These are phyloP conservation scores for Dovyalis caffra DNA, from an alignment of 345 rosid genomes.

Conservation along the genomic window DNA sequence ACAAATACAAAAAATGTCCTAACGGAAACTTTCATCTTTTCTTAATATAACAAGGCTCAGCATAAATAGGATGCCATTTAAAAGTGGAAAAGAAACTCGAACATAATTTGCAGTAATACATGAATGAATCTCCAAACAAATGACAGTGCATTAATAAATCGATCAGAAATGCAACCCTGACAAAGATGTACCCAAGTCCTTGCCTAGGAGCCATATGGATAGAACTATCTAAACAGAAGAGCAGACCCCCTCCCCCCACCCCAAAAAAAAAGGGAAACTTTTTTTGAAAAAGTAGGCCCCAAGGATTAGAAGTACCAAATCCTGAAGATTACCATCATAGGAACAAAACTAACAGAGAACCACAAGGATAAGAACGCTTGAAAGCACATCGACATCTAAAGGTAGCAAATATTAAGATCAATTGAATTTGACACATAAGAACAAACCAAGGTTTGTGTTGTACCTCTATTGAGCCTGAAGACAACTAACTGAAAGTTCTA, in stretches of 20 bases:
- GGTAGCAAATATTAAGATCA: not conserved
- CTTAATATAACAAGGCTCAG: too few species aligned
- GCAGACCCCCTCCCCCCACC: not conserved
- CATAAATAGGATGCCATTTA: too few species aligned
- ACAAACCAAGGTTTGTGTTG: conserved; percentile 40
- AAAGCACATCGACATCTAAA: not conserved
- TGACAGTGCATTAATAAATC: too few species aligned
- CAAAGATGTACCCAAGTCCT: not conserved
- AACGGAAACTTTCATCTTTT: too few species aligned
- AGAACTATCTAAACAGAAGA: not conserved
- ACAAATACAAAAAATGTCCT: too few species aligned
- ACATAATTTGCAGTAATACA: too few species aligned
- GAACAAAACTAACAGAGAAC: not conserved
- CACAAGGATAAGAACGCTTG: not conserved
- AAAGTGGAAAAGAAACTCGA: too few species aligned
- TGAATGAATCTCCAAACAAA: too few species aligned
- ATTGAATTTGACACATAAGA: conserved; percentile 2
- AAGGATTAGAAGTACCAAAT: not conserved
- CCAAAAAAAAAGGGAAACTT: too few species aligned
- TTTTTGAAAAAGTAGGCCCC: not conserved
- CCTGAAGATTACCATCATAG: not conserved
- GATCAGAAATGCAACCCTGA: too few species aligned
- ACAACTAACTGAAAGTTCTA: conserved; percentile 58
- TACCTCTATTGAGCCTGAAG: conserved; percentile 66
- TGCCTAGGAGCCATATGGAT: not conserved